Evolutionary conservation across 225 moss, liverwort and hornwort genomes (phyloP), one percentile per base, ranked within the genome.

Genomic region (Marchantia paleacea): DNA sequence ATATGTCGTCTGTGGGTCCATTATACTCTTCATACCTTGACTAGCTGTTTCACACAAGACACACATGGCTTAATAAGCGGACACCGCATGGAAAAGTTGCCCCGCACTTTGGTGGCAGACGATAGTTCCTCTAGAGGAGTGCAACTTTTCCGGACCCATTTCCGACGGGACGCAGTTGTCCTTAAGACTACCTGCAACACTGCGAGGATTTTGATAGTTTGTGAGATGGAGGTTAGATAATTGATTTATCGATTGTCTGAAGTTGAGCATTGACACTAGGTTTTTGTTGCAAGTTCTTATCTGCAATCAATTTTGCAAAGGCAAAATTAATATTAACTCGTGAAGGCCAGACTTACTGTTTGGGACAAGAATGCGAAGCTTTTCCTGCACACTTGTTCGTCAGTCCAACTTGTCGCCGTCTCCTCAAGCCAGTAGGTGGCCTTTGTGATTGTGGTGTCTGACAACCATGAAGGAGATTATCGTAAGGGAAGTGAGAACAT

Each of bases 381-480:
- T 78, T 89, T 80, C 91, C 82, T 78, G 81, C 82, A 30, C 89
- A 81, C 50, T 61, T 80, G 60, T 80, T 80, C 18, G 80, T 80
- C 11, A 80, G 47, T 62, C 80, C 80, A 61, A 80, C 80, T 63
- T 80, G 72, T 54, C 73, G 18, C 26, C 80, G 60, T 72, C 80
- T 69, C 3, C 72, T 28, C 10, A 63, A 26, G 2, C 80, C 62
- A n/a, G 80, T 30, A 12, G 80, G 58, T 50, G 72, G 72, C 58
- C 55, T 71, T 7, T 62, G 80, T n/a, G 72, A 80, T 48, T 73
- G 60, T 39, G 80, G 73, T 24, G 73, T 80, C 73, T 73, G 22
- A 13, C 51, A 24, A 47, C 9, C 15, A 14, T 39, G 5, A 52
- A 22, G 39, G 7, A 14, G 49, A 78, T 57, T 3, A 31, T 14